phyloP scores from a whole-genome alignment of 148 eudicot genomes.

The Polygonum aviculare region DNA sequence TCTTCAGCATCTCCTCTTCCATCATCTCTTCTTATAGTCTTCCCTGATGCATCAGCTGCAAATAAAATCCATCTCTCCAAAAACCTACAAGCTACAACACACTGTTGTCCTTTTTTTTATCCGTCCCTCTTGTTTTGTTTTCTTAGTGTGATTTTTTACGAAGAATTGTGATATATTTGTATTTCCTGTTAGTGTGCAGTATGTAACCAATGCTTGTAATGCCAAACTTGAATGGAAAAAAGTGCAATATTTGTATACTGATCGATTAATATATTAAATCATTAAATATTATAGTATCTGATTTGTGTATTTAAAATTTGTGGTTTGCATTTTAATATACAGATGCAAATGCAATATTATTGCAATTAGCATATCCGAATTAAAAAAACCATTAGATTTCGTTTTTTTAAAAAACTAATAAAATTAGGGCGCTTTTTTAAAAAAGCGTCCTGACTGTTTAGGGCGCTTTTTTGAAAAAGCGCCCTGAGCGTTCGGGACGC shows the following conservation, averaged over 20 bases:
- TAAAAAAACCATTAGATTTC: too few species aligned
- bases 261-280: too few species aligned
- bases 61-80: not conserved
- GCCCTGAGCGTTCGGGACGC: too few species aligned
- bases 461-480: too few species aligned
- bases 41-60: not conserved
- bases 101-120: not conserved
- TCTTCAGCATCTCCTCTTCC: slow-evolving; percentile 9
- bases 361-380: too few species aligned
- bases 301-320: too few species aligned
- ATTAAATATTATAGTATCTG: too few species aligned
- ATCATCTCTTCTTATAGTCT: slow-evolving; percentile 17
- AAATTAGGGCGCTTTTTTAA: too few species aligned
- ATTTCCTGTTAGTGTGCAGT: not conserved
- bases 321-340: too few species aligned
- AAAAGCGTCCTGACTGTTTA: too few species aligned
- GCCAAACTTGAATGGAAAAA: not conserved
- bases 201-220: not conserved
- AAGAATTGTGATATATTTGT: not conserved
- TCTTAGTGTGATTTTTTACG: not conserved
- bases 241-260: not conserved
- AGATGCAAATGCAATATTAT: too few species aligned
- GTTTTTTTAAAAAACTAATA: too few species aligned
- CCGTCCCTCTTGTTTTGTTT: not conserved
- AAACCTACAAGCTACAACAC: not conserved